phyloP scores from a whole-genome alignment of 768 basidiomycete genomes.

The Lanmaoa rubissima region DNA sequence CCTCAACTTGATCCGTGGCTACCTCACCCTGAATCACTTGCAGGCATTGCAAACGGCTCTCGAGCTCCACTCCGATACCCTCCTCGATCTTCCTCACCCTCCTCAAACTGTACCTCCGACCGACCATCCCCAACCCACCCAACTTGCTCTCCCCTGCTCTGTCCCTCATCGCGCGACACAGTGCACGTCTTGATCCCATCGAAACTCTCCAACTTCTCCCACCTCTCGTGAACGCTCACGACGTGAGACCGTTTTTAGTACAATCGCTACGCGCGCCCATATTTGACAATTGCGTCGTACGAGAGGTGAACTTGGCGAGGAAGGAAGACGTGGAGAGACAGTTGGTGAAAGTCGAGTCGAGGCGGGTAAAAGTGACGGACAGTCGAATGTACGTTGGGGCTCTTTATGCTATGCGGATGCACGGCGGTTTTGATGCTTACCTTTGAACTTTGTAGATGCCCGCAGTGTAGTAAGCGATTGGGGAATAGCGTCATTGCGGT shows the following conservation, averaged over 20 bases:
- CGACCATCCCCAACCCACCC: conserved; percentile 47
- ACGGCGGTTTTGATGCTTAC: background rate
- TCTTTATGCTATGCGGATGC: background rate
- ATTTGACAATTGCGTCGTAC: conserved; percentile 68
- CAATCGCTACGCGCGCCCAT: conserved; percentile 65
- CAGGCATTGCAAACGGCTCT: conserved; percentile 89
- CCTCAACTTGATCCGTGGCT: background rate
- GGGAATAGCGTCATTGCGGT: conserved; percentile 94
- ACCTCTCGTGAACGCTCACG: conserved; percentile 81
- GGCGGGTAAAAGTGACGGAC: conserved; percentile 86
- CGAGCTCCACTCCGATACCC: conserved; percentile 55
- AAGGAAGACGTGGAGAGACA: conserved; percentile 72
- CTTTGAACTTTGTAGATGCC: conserved; percentile 58
- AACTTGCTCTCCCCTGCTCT: conserved; percentile 80
- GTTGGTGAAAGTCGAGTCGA: conserved; percentile 74
- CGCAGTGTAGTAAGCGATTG: conserved; percentile 91
- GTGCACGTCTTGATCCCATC: conserved; percentile 74
- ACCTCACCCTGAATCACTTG: background rate
- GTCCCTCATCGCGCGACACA: conserved; percentile 83
- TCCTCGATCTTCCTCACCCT: conserved; percentile 77
- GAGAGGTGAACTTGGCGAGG: conserved; percentile 69
- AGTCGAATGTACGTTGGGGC: conserved; percentile 74
- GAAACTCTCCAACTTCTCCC: conserved; percentile 86
- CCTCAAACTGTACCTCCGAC: conserved; percentile 83
- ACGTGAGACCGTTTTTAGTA: conserved; percentile 75